Conservation (phyloP, 805 yeast genomes). For the Ogataea angusta region DNA sequence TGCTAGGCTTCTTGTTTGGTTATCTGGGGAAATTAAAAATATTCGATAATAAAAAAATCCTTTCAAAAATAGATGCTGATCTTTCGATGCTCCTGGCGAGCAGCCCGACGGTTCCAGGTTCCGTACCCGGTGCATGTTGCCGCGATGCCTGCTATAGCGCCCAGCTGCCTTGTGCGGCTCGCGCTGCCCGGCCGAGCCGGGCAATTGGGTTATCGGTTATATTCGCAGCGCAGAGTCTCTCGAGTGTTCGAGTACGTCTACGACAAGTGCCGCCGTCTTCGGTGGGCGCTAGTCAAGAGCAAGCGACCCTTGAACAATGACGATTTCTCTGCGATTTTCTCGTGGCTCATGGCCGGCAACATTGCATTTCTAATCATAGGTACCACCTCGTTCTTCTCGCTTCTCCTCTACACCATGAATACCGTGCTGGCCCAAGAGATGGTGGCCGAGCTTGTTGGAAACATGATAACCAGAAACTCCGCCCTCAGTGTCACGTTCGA, state of each 20-base stretch:
- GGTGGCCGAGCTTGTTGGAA: constrained; percentile 79
- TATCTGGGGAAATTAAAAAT: constrained; percentile 1
- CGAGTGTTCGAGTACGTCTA: constrained; percentile 7
- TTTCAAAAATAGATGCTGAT: constrained; percentile 1
- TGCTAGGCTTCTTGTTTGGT: not conserved
- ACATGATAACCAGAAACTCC: constrained; percentile 76
- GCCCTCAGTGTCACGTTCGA: constrained; percentile 85
- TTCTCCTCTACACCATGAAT: constrained; percentile 71
- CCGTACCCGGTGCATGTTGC: not conserved
- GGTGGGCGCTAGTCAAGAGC: constrained; percentile 74
- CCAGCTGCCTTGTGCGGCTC: not conserved
- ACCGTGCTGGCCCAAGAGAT: constrained; percentile 87
- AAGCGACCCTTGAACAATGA: constrained; percentile 88
- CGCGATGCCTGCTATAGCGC: not conserved
- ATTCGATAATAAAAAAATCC: not conserved
- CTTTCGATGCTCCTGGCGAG: not conserved
- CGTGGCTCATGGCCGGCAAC: constrained; percentile 91
- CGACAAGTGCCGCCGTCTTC: constrained; percentile 34
- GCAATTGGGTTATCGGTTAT: constrained; percentile 2
- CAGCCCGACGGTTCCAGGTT: not conserved
- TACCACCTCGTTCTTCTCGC: constrained; percentile 88
- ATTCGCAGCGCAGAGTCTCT: constrained; percentile 6
- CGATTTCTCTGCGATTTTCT: constrained; percentile 83
- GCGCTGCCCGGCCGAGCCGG: not conserved
- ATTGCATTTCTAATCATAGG: constrained; percentile 74